Evolutionary conservation across 2,329 filamentous ascomycete genomes (phyloP).

Genomic region (Trichoderma oligosporum): DNA sequence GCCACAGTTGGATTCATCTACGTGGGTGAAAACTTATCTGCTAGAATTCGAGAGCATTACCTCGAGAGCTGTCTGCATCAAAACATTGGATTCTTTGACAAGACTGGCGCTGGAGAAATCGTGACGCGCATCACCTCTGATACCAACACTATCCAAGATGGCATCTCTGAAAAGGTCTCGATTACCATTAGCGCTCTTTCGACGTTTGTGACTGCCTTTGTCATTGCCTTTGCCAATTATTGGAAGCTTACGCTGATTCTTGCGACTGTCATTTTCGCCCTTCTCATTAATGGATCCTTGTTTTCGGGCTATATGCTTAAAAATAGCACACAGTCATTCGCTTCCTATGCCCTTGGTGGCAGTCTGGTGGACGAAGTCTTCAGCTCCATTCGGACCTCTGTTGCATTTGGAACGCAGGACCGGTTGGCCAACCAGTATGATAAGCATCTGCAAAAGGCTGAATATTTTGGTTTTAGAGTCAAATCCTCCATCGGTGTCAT

Average conservation of each 20-base stretch:
- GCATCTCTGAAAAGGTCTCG: slow-evolving; percentile 84
- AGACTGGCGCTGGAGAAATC: slow-evolving; percentile 86
- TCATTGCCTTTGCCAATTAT: slow-evolving; percentile 86
- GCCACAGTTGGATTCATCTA: slow-evolving; percentile 88
- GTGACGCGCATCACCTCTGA: slow-evolving; percentile 93
- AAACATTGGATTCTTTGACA: slow-evolving; percentile 92
- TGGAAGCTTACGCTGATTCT: slow-evolving; percentile 93
- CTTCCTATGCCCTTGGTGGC: slow-evolving; percentile 78
- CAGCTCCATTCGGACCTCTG: slow-evolving; percentile 86
- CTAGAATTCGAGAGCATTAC: slow-evolving; percentile 78
- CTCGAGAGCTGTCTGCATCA: slow-evolving; percentile 79
- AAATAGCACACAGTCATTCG: slow-evolving; percentile 72
- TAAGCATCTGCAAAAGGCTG: slow-evolving; percentile 65
- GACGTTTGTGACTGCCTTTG: slow-evolving; percentile 82
- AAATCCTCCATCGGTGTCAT: slow-evolving; percentile 72
- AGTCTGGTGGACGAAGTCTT: slow-evolving; percentile 92
- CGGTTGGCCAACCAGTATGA: slow-evolving; percentile 88
- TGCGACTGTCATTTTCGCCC: slow-evolving; percentile 72
- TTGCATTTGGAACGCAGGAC: slow-evolving; percentile 89
- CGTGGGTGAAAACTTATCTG: slow-evolving; percentile 72
- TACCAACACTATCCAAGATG: slow-evolving; percentile 89
- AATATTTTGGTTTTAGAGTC: slow-evolving; percentile 70
- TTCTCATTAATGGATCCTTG: slow-evolving; percentile 71
- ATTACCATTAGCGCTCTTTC: slow-evolving; percentile 72
- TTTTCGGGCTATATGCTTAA: slow-evolving; percentile 73